Percentiles rank a stretch among this genome's conserved stretches.
Evolutionary conservation across 306 rosid genomes (phyloP).

Genomic region (Mucuna pruriens): DNA sequence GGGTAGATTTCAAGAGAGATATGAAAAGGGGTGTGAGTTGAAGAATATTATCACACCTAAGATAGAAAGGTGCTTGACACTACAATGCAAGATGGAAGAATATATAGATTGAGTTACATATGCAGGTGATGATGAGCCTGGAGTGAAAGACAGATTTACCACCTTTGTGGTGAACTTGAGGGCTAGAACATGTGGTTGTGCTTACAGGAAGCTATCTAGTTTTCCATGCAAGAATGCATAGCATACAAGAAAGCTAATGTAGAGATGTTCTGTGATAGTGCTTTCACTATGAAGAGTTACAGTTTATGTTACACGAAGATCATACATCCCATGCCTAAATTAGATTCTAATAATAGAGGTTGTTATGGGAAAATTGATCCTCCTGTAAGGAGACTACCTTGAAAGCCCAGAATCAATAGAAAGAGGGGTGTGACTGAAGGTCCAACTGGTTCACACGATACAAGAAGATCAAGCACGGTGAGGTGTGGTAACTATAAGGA

Average conservation of each 20-base stretch:
- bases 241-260: no score
- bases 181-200: not conserved
- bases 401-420: not conserved
- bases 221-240: constrained; percentile 1
- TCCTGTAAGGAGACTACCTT: not conserved
- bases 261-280: no score
- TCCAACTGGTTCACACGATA: not conserved
- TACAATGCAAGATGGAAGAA: not conserved
- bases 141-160: no score
- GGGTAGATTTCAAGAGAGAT: no score
- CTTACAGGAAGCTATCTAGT: not conserved
- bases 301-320: no score
- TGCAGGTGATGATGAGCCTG: no score
- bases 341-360: no score
- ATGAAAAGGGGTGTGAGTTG: not conserved
- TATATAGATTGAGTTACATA: no score
- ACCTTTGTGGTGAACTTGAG: not conserved
- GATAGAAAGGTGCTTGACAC: not conserved
- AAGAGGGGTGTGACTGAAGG: not conserved
- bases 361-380: not conserved
- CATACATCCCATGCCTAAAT: no score
- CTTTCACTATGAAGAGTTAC: no score
- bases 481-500: not conserved
- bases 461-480: not conserved
- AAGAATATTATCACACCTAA: not conserved